These are phyloP conservation scores for Debaryomyces robertsiae DNA, from an alignment of 1,139 yeast species.

Conservation along the genomic window DNA sequence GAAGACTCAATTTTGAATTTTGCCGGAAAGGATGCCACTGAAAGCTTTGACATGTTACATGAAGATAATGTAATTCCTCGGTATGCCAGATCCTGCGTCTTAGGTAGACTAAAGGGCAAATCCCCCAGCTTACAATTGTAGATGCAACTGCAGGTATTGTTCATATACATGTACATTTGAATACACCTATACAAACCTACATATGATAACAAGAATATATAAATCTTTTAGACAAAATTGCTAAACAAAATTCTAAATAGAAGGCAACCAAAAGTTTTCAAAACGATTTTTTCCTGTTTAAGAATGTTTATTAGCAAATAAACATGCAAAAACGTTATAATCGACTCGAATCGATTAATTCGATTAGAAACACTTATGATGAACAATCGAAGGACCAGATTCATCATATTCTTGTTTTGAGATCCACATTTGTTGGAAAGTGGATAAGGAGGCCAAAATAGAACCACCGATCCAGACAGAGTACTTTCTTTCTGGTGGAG, in stretches of 20 bases:
- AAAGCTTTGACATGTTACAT: constrained; percentile 67
- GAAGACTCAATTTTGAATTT: constrained; percentile 66
- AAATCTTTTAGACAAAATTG: constrained; percentile 8
- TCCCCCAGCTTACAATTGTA: constrained; percentile 34
- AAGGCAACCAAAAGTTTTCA: constrained; percentile 8
- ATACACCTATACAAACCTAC: constrained; percentile 6
- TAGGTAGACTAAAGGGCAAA: constrained; percentile 53
- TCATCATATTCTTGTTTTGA: constrained; percentile 99
- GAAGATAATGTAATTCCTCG: constrained; percentile 55
- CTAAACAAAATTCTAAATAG: constrained; percentile 9
- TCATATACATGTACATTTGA: constrained; percentile 3
- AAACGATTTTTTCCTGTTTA: constrained; percentile 8
- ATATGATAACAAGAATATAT: constrained; percentile 11
- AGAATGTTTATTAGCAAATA: neutral
- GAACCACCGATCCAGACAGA: constrained; percentile 99
- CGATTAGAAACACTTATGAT: constrained; percentile 98
- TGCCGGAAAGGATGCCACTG: constrained; percentile 93
- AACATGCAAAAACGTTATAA: neutral
- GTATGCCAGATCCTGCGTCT: constrained; percentile 48
- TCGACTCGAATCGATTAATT: constrained; percentile 4
- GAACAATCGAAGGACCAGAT: constrained; percentile 99
- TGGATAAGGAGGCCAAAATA: constrained; percentile 95
- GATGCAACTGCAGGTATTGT: neutral
- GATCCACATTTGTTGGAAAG: constrained; percentile 99
- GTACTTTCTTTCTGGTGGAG: constrained; percentile 99